Evolutionary conservation across 2,329 filamentous ascomycete genomes (phyloP), one percentile per base, ranked within the genome.

Genomic region (Phialophora tarda): DNA sequence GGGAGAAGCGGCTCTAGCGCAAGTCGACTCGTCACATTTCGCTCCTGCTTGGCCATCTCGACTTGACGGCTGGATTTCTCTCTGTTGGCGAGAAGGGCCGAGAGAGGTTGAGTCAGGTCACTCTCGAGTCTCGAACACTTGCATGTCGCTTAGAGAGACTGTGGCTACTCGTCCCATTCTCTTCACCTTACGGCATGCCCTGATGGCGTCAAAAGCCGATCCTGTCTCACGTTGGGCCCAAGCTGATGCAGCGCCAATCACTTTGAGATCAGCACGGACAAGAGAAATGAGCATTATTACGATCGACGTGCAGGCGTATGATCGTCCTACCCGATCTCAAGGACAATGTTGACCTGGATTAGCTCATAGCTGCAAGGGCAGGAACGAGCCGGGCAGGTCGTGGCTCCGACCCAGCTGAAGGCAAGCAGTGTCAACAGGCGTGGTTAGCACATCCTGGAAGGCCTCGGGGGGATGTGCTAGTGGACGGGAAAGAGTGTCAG

Each of bases 21-120:
- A 28, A 51, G 14, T 17, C 6, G 48, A 51, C 48, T 51, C 23
- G 48, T 51, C 48, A 51, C 48, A 51, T 51, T 28, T 26, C 10
- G 23, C 48, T 23, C 5, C 11, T 8, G 21, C 21, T 12, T 51
- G 48, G 48, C 23, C n/a, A 4, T 51, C 14, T 4, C 48, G 38
- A n/a, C 38, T 44, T 44, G 38, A 17, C 14, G 38, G 14, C 17
- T n/a, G 3, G 38, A 44, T n/a, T 44, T n/a, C 17, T 8, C 38
- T 44, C 8, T 44, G 38, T 44, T 44, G 38, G 38, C 17, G 38
- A n/a, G n/a, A n/a, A n/a, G 38, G 38, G 38, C 38, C 38, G 38
- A n/a, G 17, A n/a, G 38, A 44, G n/a, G 17, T 5, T n/a, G 38
- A 44, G 17, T 4, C 11, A 14, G 38, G 17, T 44, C 14, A 44